These are phyloP conservation scores for Stemphylium beticola DNA, from an alignment of 2,329 filamentous ascomycete genomes.

Conservation along the genomic window DNA sequence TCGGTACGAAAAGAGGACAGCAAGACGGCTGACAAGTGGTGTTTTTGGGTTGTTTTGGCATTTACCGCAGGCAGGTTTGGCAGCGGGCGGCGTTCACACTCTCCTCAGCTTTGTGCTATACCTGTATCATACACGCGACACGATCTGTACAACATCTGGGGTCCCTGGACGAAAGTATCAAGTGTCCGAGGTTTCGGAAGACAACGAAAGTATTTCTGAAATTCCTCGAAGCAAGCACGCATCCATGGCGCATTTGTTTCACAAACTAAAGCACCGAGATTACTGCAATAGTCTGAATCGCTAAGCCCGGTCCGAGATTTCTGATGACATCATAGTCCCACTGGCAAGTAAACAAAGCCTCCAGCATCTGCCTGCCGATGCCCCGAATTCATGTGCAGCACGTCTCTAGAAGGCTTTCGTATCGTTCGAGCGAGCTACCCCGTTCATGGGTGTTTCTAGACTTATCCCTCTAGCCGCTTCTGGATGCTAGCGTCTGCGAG, in stretches of 20 bases:
- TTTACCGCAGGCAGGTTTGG: constrained; percentile 35
- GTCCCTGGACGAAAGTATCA: constrained; percentile 23
- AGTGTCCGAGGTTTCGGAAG: constrained; percentile 11
- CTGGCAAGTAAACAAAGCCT: neutral
- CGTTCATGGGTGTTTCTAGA: neutral
- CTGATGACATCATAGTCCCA: constrained; percentile 14
- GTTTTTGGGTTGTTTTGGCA: constrained; percentile 37
- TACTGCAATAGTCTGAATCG: constrained; percentile 5
- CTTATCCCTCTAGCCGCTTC: neutral
- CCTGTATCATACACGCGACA: constrained; percentile 40
- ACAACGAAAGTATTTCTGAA: constrained; percentile 2
- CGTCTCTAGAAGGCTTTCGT: neutral
- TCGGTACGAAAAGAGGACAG: constrained; percentile 20
- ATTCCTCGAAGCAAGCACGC: neutral
- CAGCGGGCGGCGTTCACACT: constrained; percentile 45
- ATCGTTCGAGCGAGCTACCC: neutral
- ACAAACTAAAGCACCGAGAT: neutral
- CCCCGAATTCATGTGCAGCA: neutral
- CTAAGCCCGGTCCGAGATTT: neutral
- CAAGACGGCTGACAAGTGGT: constrained; percentile 23
- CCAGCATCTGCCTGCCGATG: neutral
- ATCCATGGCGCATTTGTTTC: neutral
- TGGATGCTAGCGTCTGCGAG: constrained; percentile 4
- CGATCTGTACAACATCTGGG: constrained; percentile 40
- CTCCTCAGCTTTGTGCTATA: constrained; percentile 46